These are phyloP conservation scores for Penicillium sp. DNA, from an alignment of 2,329 filamentous ascomycete species.

Conservation along the genomic window DNA sequence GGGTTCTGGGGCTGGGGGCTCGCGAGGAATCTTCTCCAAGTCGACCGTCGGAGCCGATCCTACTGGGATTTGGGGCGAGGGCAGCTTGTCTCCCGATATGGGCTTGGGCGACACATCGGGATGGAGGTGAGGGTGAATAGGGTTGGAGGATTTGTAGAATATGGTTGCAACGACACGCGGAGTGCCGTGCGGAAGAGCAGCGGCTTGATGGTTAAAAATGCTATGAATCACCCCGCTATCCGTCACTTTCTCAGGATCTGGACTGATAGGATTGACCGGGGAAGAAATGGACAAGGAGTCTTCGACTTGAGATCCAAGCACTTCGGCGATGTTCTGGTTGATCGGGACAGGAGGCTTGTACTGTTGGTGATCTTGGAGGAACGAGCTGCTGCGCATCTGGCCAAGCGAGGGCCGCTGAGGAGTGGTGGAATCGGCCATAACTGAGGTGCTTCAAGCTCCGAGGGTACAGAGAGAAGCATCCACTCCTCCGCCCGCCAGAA, in stretches of 20 bases:
- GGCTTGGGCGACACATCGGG: constrained; percentile 42
- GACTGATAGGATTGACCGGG: constrained; percentile 31
- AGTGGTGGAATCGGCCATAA: constrained; percentile 29
- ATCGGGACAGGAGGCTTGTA: constrained; percentile 39
- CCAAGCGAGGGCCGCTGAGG: constrained; percentile 41
- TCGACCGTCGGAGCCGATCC: constrained; percentile 49
- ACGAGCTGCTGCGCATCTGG: constrained; percentile 42
- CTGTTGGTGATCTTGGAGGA: constrained; percentile 47
- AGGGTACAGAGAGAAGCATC: not conserved
- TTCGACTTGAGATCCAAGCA: constrained; percentile 31
- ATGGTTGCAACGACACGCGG: constrained; percentile 45
- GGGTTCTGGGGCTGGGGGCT: constrained; percentile 50
- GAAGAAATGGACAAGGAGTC: constrained; percentile 24
- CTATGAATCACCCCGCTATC: constrained; percentile 45
- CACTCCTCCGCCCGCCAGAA: constrained; percentile 1
- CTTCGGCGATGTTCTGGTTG: constrained; percentile 34
- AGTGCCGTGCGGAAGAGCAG: constrained; percentile 37
- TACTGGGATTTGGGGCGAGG: constrained; percentile 37
- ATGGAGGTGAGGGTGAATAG: constrained; percentile 44
- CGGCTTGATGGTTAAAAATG: constrained; percentile 41
- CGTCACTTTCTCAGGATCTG: constrained; percentile 38
- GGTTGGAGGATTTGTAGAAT: constrained; percentile 44
- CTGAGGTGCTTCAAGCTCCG: not conserved
- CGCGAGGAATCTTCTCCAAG: constrained; percentile 49
- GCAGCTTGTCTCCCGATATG: constrained; percentile 35